Evolutionary conservation across 108 stramenopile genomes (phyloP).

Genomic region (Fistulifera solaris): DNA sequence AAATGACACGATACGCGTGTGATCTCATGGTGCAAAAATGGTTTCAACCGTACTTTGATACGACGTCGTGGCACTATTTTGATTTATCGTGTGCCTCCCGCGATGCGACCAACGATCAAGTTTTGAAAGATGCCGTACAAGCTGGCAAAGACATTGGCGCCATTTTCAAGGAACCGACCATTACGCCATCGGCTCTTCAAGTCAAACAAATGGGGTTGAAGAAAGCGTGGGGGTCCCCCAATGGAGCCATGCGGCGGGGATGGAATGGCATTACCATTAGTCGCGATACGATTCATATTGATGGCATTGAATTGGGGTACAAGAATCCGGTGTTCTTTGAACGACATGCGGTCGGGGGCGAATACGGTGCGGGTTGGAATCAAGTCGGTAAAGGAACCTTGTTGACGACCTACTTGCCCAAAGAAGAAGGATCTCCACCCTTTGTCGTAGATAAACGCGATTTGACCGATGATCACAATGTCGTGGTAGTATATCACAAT

Average conservation of each 20-base stretch:
- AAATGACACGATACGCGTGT: slow-evolving; percentile 94
- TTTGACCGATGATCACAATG: slow-evolving; percentile 89
- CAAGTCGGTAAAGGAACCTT: slow-evolving; percentile 84
- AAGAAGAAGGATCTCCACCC: slow-evolving; percentile 64
- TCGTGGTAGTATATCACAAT: slow-evolving; percentile 94
- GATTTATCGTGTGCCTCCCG: slow-evolving; percentile 87
- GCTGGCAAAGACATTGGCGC: slow-evolving; percentile 86
- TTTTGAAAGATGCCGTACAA: slow-evolving; percentile 83
- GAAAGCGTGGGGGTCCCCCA: slow-evolving; percentile 87
- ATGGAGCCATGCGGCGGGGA: slow-evolving; percentile 93
- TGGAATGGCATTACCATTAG: slow-evolving; percentile 97
- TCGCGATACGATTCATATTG: slow-evolving; percentile 97
- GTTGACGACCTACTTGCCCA: slow-evolving; percentile 86
- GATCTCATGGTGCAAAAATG: slow-evolving; percentile 84
- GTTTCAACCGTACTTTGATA: slow-evolving; percentile 93
- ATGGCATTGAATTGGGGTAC: slow-evolving; percentile 93
- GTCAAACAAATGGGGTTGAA: slow-evolving; percentile 86
- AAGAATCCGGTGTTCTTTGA: slow-evolving; percentile 94
- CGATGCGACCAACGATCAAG: slow-evolving; percentile 87
- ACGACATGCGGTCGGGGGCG: slow-evolving; percentile 95
- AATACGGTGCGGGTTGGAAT: slow-evolving; percentile 93
- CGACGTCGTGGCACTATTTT: slow-evolving; percentile 71
- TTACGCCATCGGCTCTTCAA: slow-evolving; percentile 85
- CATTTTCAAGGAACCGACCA: slow-evolving; percentile 97
- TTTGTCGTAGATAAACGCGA: slow-evolving; percentile 90